Conservation (phyloP, 192 early-diverging fungal species). For the Coemansia sp. region DNA sequence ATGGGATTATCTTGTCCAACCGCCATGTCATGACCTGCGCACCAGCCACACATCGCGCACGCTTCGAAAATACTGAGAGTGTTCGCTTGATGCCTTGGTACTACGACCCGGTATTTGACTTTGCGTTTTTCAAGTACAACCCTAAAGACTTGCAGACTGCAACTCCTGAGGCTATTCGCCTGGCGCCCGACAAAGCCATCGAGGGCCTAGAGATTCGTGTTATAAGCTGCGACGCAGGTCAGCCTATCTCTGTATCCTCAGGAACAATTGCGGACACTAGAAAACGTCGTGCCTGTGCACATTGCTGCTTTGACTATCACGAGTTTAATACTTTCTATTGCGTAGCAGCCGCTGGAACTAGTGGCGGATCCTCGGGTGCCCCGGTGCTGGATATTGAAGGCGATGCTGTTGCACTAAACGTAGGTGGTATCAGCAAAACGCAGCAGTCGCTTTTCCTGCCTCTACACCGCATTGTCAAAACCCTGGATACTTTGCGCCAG, state of each 20-base stretch:
- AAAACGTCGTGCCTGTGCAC: constrained; percentile 58
- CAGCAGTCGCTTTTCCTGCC: constrained; percentile 63
- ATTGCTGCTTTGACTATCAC: constrained; percentile 54
- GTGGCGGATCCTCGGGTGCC: constrained; percentile 63
- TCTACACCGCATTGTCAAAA: constrained; percentile 60
- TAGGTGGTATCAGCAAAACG: constrained; percentile 55
- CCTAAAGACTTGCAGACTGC: constrained; percentile 49
- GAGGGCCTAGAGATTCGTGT: constrained; percentile 67
- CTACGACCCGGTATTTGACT: constrained; percentile 71
- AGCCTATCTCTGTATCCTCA: constrained; percentile 65
- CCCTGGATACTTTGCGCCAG: constrained; percentile 53
- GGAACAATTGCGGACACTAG: constrained; percentile 56
- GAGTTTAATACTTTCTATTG: constrained; percentile 76
- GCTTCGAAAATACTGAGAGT: constrained; percentile 64
- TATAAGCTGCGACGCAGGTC: constrained; percentile 67
- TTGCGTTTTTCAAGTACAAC: constrained; percentile 70
- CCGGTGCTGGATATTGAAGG: constrained; percentile 69
- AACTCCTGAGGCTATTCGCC: constrained; percentile 8
- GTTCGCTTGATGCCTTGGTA: constrained; percentile 62
- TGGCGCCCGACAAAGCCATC: constrained; percentile 59
- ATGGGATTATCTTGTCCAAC: constrained; percentile 65
- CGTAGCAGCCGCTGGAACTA: constrained; percentile 57
- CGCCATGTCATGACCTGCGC: constrained; percentile 66
- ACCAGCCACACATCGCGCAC: constrained; percentile 60
- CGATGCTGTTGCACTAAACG: constrained; percentile 65